Base-by-base conservation (phyloP, 2,329 filamentous ascomycete species). In the Pseudovirgaria hyperparasitica region DNA sequence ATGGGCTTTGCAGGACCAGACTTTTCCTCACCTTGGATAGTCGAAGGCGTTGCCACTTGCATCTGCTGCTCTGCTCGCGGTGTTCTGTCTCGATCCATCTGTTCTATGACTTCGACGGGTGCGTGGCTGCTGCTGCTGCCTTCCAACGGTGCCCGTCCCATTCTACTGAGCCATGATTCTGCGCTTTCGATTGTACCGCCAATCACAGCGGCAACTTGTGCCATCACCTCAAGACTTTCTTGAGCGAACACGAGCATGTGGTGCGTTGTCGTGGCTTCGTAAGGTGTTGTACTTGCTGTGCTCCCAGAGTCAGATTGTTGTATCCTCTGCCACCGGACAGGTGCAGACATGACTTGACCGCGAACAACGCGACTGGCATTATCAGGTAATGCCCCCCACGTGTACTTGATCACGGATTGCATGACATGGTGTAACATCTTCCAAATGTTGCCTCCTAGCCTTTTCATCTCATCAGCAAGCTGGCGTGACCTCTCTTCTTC, bases 151-250 rank as follows among this genome's bases (percentile, higher is more conserved):
- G 40, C 52, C 21, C 60, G 54, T 19, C 65, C 82, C 32, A 92
- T 62, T 12, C 76, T 66, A 32, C 86, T 79, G 38, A 87, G 82
- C 90, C 90, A 96, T 41, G 77, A 73, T 54, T 96, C 87, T 1
- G 90, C 90, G 42, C 81, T 90, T 29, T 81, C 70, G 28, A 96
- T 79, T 0, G 90, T 96, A 28, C 84, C 80, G 40, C 92, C 82
- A 6, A 96, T 68, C 2, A 94, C 82, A 5, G 76, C 74, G 21
- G 76, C 90, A 26, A 98, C 84, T 50, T 94, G 85, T 1, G 74
- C 70, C 67, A 96, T 85, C 78, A 96, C 93, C 41, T 94, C 85
- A 9, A 96, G 63, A 0, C 86, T 84, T 50, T 96, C 87, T 43
- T 79, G 80, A 5, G 87, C 87, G 27, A 96, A 72, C 2, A 90